phyloP scores from a whole-genome alignment of 441 rosid genomes.

The Bocquillonia castaneifolia region DNA sequence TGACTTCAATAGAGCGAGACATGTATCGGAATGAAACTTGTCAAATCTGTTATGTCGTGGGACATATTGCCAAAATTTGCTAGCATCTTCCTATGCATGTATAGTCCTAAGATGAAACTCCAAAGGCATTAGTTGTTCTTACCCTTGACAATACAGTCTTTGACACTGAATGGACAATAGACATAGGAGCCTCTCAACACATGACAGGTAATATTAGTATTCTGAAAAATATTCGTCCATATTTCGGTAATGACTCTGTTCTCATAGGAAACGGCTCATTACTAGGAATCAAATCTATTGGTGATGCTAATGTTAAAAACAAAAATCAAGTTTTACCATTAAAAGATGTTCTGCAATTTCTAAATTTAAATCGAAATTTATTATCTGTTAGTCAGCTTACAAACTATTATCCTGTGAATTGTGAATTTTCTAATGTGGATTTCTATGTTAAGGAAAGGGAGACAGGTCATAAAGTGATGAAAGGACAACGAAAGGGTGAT shows the following conservation, averaged over 20 bases:
- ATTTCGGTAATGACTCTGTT: neutral
- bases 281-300: neutral
- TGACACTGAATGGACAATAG: constrained; percentile 1
- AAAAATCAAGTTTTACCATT: too few species aligned
- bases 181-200: constrained; percentile 9
- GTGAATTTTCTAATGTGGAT: too few species aligned
- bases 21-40: neutral
- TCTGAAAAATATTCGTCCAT: neutral
- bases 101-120: neutral
- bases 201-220: constrained; percentile 11
- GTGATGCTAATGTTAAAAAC: neutral
- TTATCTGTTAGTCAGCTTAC: too few species aligned
- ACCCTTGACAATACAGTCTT: constrained; percentile 8
- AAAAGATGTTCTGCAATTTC: too few species aligned
- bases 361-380: too few species aligned
- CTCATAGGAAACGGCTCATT: constrained; percentile 7
- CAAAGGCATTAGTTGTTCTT: neutral
- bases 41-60: neutral
- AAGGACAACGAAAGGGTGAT: too few species aligned
- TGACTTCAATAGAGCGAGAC: neutral
- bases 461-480: too few species aligned
- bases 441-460: too few species aligned
- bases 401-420: too few species aligned
- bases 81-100: neutral
- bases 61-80: neutral